Evolutionary conservation across 2,329 filamentous ascomycete species (phyloP).

Genomic region (Ciborinia camelliae): DNA sequence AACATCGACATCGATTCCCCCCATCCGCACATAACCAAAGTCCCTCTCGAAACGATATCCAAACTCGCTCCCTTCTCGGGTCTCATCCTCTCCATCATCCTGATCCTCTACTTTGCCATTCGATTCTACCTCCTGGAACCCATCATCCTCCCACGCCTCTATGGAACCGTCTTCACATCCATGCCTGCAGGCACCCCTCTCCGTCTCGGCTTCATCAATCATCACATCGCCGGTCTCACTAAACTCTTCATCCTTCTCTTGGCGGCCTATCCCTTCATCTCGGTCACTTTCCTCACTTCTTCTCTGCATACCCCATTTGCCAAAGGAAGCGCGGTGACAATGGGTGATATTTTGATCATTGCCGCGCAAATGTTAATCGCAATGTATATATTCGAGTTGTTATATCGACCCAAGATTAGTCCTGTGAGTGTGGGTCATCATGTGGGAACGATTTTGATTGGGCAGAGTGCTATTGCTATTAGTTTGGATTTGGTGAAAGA

Average conservation of each 20-base stretch:
- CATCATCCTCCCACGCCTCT: constrained; percentile 39
- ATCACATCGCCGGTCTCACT: constrained; percentile 44
- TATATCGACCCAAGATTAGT: constrained; percentile 43
- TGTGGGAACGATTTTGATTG: constrained; percentile 38
- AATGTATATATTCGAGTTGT: constrained; percentile 48
- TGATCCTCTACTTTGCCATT: constrained; percentile 32
- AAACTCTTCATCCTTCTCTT: constrained; percentile 43
- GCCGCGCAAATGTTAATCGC: constrained; percentile 42
- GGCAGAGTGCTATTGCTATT: constrained; percentile 43
- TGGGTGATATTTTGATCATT: constrained; percentile 43
- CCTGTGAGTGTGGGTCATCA: constrained; percentile 44
- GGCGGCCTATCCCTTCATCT: constrained; percentile 43
- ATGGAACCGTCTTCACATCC: constrained; percentile 38
- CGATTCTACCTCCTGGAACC: constrained; percentile 41
- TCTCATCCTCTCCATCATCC: constrained; percentile 33
- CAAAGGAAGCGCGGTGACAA: constrained; percentile 36
- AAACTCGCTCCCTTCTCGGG: constrained; percentile 32
- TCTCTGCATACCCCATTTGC: constrained; percentile 38
- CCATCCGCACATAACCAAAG: constrained; percentile 30
- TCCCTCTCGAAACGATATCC: constrained; percentile 32
- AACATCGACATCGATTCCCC: constrained; percentile 12
- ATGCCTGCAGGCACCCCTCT: constrained; percentile 37
- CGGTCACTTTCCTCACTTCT: constrained; percentile 38
- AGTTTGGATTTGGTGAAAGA: constrained; percentile 31
- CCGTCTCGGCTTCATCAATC: constrained; percentile 45